These are phyloP conservation scores for Coix lacrymajobi DNA, from an alignment of 176 grass and related monocot genomes.

Conservation along the genomic window DNA sequence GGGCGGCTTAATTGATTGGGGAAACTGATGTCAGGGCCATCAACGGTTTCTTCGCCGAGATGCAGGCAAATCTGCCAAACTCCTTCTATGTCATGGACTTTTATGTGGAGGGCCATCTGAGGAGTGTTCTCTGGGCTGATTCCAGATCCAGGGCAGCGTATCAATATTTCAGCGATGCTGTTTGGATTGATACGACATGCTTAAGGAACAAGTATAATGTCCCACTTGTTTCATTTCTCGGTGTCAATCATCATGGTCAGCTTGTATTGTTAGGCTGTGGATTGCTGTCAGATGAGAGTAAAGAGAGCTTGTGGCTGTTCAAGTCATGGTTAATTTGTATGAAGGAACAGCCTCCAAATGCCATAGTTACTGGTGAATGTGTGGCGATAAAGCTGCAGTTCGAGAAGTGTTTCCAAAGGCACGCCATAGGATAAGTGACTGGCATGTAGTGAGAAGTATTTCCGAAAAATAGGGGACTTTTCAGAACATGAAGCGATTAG, in stretches of 20 bases:
- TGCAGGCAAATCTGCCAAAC: constrained; percentile 67
- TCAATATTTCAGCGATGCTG: constrained; percentile 51
- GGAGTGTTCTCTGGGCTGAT: constrained; percentile 79
- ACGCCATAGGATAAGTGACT: constrained; percentile 60
- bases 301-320: constrained; percentile 68
- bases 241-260: constrained; percentile 67
- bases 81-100: constrained; percentile 63
- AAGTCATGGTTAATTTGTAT: constrained; percentile 50
- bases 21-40: background rate
- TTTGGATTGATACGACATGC: constrained; percentile 50
- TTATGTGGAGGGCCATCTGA: constrained; percentile 30
- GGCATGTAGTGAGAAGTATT: constrained; percentile 45
- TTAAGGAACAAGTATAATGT: constrained; percentile 52
- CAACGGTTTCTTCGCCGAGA: constrained; percentile 43
- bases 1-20: constrained; percentile 55
- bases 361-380: constrained; percentile 59
- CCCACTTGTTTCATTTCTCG: constrained; percentile 59
- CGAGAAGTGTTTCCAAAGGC: constrained; percentile 36
- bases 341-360: constrained; percentile 29
- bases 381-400: constrained; percentile 24
- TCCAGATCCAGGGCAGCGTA: constrained; percentile 58
- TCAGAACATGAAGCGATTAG: constrained; percentile 43
- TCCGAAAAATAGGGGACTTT: constrained; percentile 36
- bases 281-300: constrained; percentile 70
- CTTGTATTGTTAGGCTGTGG: constrained; percentile 66